A percentile compares a stretch with the other conserved stretches of the same genome.
phyloP scores from a whole-genome alignment of 2,329 filamentous ascomycete genomes.

The Chalaropsis thielavioides region DNA sequence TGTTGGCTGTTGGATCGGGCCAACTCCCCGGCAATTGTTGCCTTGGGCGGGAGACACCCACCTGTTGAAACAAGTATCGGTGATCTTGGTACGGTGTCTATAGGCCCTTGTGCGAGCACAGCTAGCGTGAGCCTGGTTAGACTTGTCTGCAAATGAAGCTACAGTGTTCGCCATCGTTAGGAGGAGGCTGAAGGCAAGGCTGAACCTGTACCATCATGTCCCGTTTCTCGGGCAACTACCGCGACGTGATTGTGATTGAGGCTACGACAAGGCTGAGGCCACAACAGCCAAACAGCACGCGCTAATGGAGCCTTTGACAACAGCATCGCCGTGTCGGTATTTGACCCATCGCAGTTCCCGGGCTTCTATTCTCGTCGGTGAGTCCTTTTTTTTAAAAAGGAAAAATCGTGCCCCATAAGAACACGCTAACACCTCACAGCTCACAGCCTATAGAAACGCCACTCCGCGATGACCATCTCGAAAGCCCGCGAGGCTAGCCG shows the following conservation, averaged over 20 bases:
- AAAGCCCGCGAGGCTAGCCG: background rate
- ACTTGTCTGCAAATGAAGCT: background rate
- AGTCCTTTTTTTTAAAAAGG: background rate
- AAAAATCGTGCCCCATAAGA: background rate
- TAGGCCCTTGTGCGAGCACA: background rate
- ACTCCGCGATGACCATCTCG: background rate
- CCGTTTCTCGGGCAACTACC: background rate
- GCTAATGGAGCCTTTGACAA: background rate
- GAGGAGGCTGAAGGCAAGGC: too few species aligned
- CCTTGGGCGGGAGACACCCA: background rate
- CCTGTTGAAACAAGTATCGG: too few species aligned
- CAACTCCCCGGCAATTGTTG: background rate
- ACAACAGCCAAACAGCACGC: background rate
- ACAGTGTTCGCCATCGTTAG: background rate
- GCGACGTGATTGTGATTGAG: background rate
- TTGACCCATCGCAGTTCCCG: background rate
- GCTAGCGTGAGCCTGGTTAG: background rate
- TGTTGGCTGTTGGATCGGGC: background rate
- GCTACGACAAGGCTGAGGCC: background rate
- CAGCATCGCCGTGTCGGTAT: background rate
- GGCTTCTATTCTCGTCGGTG: background rate
- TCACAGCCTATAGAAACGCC: background rate
- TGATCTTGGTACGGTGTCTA: background rate
- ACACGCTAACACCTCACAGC: background rate
- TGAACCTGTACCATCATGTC: background rate